A percentile compares a stretch with the other conserved stretches of the same genome.
Evolutionary conservation across 2,329 filamentous ascomycete species (phyloP).

Genomic region (Basipetospora chlamydospora): DNA sequence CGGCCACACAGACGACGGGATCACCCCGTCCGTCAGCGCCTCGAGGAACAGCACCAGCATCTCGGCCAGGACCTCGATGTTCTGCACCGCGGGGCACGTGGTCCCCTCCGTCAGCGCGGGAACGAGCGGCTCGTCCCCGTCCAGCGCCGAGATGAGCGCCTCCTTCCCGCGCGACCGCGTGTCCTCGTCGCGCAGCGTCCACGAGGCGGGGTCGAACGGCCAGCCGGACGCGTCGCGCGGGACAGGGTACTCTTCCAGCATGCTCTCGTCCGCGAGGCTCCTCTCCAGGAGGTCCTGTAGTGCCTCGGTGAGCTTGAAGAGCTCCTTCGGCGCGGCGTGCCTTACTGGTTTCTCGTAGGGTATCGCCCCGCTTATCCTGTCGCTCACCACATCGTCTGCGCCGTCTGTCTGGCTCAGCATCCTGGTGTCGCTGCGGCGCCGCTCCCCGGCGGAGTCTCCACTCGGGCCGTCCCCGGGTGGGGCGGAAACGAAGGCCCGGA

Average conservation of each 20-base stretch:
- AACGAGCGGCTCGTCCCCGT: conserved; percentile 49
- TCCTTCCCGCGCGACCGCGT: conserved; percentile 13
- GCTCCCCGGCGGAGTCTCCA: too few relatives aligned
- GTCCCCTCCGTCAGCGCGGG: conserved; percentile 47
- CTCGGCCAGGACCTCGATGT: conserved; percentile 61
- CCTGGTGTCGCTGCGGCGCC: too few relatives aligned
- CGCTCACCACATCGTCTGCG: conserved; percentile 18
- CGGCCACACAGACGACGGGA: conserved; percentile 56
- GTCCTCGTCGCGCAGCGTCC: conserved; percentile 11
- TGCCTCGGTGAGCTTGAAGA: conserved; percentile 78
- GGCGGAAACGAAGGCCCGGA: conserved; percentile 35
- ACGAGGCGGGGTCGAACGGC: conserved; percentile 38
- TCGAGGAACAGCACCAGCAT: conserved; percentile 60
- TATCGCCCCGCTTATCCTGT: conserved; percentile 31
- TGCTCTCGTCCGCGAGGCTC: conserved; percentile 44
- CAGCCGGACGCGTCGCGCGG: conserved; percentile 40
- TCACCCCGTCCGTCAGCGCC: conserved; percentile 64
- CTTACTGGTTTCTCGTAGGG: conserved; percentile 44
- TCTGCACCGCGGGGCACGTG: conserved; percentile 48
- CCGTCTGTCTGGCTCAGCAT: too few relatives aligned
- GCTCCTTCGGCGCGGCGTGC: conserved; percentile 72
- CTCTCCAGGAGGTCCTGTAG: conserved; percentile 46
- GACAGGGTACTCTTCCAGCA: conserved; percentile 38
- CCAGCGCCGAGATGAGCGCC: conserved; percentile 50
- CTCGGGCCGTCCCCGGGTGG: too few relatives aligned